Base-by-base conservation (phyloP, 169 alveolate species). In the Cryptosporidium ryanae region DNA sequence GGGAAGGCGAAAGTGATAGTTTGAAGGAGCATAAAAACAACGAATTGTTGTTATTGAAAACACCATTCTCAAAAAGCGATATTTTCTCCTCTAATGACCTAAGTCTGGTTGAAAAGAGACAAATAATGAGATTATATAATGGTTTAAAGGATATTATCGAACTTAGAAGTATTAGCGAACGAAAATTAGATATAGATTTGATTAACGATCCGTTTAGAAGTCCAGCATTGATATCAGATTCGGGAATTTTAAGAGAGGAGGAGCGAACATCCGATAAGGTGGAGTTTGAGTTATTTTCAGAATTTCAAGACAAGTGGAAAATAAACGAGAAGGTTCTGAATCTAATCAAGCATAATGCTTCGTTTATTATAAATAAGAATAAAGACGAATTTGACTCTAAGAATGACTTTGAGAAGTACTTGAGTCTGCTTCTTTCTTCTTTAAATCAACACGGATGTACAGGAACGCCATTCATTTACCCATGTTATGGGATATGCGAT, bases 381-480 rank as follows among this genome's bases (percentile, higher is more conserved):
- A 43, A 76, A n/a, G 64, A 55, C 8, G 34, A 59, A 0, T 59
- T 38, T 44, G 48, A 76, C 15, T 76, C 76, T 67, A 46, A 31
- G 59, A 70, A 34, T 29, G 63, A 76, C 31, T 55, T 76, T 76
- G 63, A 12, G 17, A 76, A 55, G 38, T 61, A 55, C 23, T 59
- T 76, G 38, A 61, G 29, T 18, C 55, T 59, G 6, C 87, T 76
- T 27, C 23, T 76, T 21, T 25, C 44, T 13, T 76, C 87, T 43
- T 44, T 76, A 61, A 76, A 76, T 61, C 87, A 76, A 50, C 87
- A 76, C 29, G 87, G 87, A 2, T 76, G 87, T 44, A 23, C 38
- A 34, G 87, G 87, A 13, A 76, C 87, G 4, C 87, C 87, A 21
- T 76, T 76, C 38, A 12, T 76, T 2, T 76, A 59, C 25, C 87